Evolutionary conservation across 2,329 filamentous ascomycete genomes (phyloP).

Genomic region (Colletotrichum lindemuthianum): DNA sequence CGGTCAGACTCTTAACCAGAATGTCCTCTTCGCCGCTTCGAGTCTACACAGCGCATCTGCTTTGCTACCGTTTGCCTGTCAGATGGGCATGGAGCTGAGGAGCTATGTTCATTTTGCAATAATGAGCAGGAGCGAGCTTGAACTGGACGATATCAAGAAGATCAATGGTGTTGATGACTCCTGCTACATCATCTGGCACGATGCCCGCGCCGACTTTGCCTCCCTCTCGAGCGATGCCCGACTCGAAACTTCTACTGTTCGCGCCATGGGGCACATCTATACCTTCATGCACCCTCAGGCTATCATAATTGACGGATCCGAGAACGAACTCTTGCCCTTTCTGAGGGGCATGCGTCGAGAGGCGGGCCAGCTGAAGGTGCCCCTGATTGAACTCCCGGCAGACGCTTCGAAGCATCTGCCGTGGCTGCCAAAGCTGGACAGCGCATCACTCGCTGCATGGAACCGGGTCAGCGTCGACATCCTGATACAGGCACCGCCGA

Average conservation of each 20-base stretch:
- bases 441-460: slow-evolving; percentile 79
- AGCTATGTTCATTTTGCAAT: slow-evolving; percentile 86
- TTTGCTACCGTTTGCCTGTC: slow-evolving; percentile 84
- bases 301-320: slow-evolving; percentile 75
- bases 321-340: slow-evolving; percentile 76
- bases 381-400: slow-evolving; percentile 80
- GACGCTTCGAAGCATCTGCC: slow-evolving; percentile 69
- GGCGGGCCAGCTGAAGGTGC: slow-evolving; percentile 59
- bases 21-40: slow-evolving; percentile 82
- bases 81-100: slow-evolving; percentile 76
- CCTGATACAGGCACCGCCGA: slow-evolving; percentile 78
- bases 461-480: slow-evolving; percentile 83
- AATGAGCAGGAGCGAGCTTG: slow-evolving; percentile 77
- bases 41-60: slow-evolving; percentile 77
- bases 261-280: slow-evolving; percentile 77
- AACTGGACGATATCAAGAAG: slow-evolving; percentile 73
- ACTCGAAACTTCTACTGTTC: slow-evolving; percentile 70
- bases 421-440: slow-evolving; percentile 85
- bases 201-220: slow-evolving; percentile 82
- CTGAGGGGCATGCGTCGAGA: slow-evolving; percentile 67
- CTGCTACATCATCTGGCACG: slow-evolving; percentile 74
- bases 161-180: slow-evolving; percentile 81
- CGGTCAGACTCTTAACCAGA: slow-evolving; percentile 64
- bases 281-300: slow-evolving; percentile 81
- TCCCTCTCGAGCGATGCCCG: slow-evolving; percentile 75